Evolutionary conservation across 140 eudicot species (phyloP), one percentile per base, ranked within the genome.

Genomic region (Anethum foeniculum): DNA sequence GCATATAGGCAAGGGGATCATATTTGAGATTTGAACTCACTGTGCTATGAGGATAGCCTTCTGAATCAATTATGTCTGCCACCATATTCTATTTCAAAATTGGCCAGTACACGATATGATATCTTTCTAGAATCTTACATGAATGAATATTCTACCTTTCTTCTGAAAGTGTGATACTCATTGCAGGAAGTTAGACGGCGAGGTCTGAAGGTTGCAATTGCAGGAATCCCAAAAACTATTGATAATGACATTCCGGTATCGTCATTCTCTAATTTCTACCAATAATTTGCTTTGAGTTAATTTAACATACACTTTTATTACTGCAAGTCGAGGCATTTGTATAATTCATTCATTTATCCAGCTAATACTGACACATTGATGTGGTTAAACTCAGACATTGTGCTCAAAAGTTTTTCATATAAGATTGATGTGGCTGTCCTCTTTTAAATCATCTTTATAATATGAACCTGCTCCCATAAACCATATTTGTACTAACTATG

Each of bases 181-280:
- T 9, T 84, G 80, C 88, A 93, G 98, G 98, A 93, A 90, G 86
- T 94, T 78, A 87, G 88, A 81, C 87, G 86, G 79, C 89, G 98
- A 6, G 96, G 96, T 71, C 86, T 94, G 34, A 91, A 92, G 88
- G 96, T 88, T 83, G 86, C 82, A 34, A 92, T 94, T 84, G 96
- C 98, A 56, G 98, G 98, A 58, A 93, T 93, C 77, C 98, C 98
- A 6, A 93, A 91, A 84, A 93, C 97, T 47, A 91, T 93, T 82
- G 98, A 93, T 83, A 93, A 93, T 87, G 98, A 93, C 84, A 93
- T 93, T 71, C 91, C 97, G 92, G 98, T 93, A 89, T 75, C 30
- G 7, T 39, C 69, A 71, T 69, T 62, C 7, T 44, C 28, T 18
- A 64, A 44, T 36, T 30, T 77, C 28, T 36, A 52, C 16, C 38